These are phyloP conservation scores for Carpinus fangiana DNA, from an alignment of 306 rosid genomes.

Conservation along the genomic window DNA sequence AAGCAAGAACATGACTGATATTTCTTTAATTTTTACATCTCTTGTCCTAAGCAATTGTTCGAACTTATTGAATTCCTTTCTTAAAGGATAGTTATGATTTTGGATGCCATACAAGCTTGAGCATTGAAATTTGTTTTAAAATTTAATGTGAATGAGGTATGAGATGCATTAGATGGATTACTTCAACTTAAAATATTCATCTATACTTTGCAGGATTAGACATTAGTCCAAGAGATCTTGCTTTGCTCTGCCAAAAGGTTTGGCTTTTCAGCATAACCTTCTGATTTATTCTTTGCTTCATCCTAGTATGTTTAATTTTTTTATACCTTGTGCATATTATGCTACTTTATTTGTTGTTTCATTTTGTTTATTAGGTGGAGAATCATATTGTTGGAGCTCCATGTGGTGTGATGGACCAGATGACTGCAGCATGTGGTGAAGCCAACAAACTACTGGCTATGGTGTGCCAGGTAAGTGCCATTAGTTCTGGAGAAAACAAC, in stretches of 20 bases:
- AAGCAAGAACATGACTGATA: background rate
- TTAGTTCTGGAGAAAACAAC: slow-evolving; percentile 16
- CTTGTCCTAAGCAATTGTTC: background rate
- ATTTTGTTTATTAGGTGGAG: slow-evolving; percentile 68
- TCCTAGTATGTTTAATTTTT: slow-evolving; percentile 8
- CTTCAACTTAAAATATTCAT: slow-evolving; percentile 8
- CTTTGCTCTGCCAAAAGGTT: slow-evolving; percentile 97
- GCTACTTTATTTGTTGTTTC: slow-evolving; percentile 25
- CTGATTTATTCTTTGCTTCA: slow-evolving; percentile 13
- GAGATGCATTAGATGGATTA: background rate
- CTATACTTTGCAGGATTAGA: slow-evolving; percentile 59
- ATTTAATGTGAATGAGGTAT: background rate
- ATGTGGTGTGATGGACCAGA: slow-evolving; percentile 99
- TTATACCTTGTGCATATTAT: slow-evolving; percentile 14
- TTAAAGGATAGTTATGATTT: no score
- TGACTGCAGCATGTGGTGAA: slow-evolving; percentile 98
- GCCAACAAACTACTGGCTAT: slow-evolving; percentile 95
- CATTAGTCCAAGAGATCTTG: slow-evolving; percentile 78
- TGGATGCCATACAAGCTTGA: background rate
- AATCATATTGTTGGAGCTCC: slow-evolving; percentile 99
- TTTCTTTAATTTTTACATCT: background rate
- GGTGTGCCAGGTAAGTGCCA: slow-evolving; percentile 82
- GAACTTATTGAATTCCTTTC: background rate
- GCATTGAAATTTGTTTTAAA: background rate
- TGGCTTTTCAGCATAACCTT: slow-evolving; percentile 24